A percentile compares a stretch with the other conserved stretches of the same genome.
Evolutionary conservation across 768 basidiomycete genomes (phyloP).

Genomic region (Leucogyrophana mollusca): DNA sequence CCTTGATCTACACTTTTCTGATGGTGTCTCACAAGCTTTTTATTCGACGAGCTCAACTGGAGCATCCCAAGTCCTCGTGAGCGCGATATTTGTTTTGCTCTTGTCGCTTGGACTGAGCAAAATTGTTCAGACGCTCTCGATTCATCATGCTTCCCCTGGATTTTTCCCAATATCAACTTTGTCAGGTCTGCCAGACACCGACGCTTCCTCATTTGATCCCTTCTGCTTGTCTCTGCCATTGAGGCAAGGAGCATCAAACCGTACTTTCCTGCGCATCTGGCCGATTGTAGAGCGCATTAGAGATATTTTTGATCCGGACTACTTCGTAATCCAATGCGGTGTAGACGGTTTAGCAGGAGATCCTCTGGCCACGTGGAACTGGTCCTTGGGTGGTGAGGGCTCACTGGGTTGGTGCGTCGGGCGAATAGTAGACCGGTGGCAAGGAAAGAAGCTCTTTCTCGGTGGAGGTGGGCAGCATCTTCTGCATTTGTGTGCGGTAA

Average conservation of each 20-base stretch:
- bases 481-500: conserved; percentile 1
- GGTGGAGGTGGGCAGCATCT: conserved; percentile 67
- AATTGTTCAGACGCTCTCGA: conserved; percentile 64
- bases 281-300: conserved; percentile 57
- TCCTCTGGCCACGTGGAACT: conserved; percentile 72
- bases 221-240: conserved; percentile 84
- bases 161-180: conserved; percentile 76
- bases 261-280: conserved; percentile 68
- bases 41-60: conserved; percentile 35
- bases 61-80: conserved; percentile 48
- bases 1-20: conserved; percentile 89
- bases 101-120: not conserved
- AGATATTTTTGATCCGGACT: conserved; percentile 70
- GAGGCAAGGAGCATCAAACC: conserved; percentile 60
- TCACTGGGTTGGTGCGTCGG: conserved; percentile 70
- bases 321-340: conserved; percentile 82
- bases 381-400: conserved; percentile 57
- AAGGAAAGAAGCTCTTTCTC: conserved; percentile 63
- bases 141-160: conserved; percentile 80
- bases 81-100: not conserved
- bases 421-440: conserved; percentile 52
- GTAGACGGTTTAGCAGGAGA: conserved; percentile 87
- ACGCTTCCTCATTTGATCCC: conserved; percentile 42
- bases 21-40: conserved; percentile 83
- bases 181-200: conserved; percentile 42